A percentile compares a stretch with the other conserved stretches of the same genome.
Evolutionary conservation across 106 monocot genomes (phyloP).

Genomic region (Acanthochlamys bracteata): DNA sequence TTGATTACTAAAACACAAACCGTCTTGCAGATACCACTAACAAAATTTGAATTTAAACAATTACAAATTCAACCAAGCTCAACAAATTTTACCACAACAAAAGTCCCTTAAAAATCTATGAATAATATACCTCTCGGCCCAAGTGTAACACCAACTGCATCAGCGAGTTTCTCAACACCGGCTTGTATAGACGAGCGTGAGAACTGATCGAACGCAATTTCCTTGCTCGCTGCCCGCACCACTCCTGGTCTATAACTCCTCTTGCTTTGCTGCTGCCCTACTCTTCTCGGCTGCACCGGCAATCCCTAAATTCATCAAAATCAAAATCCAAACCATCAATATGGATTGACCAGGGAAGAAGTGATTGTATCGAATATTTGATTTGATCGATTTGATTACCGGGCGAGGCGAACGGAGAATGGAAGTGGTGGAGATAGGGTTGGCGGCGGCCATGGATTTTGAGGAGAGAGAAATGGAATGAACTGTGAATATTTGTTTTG

Average conservation of each 20-base stretch:
- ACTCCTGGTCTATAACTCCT: conserved; percentile 18
- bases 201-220: conserved; percentile 79
- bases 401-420: conserved; percentile 54
- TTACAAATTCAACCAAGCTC: no score
- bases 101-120: neutral
- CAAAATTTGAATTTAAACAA: no score
- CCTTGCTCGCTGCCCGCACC: conserved; percentile 67
- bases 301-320: neutral
- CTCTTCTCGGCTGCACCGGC: conserved; percentile 21
- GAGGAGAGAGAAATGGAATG: neutral
- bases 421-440: conserved; percentile 65
- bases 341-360: neutral
- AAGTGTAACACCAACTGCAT: conserved; percentile 92
- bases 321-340: neutral
- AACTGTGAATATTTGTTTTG: neutral
- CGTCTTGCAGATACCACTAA: no score
- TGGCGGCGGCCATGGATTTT: conserved; percentile 49
- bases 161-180: conserved; percentile 90
- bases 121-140: conserved; percentile 70
- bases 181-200: conserved; percentile 70
- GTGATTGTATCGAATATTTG: neutral
- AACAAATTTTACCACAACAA: no score
- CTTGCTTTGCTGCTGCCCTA: neutral
- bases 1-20: no score
- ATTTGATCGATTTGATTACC: conserved; percentile 18